phyloP scores from a whole-genome alignment of 129 eudicot species.

The Cynara cardunculus region DNA sequence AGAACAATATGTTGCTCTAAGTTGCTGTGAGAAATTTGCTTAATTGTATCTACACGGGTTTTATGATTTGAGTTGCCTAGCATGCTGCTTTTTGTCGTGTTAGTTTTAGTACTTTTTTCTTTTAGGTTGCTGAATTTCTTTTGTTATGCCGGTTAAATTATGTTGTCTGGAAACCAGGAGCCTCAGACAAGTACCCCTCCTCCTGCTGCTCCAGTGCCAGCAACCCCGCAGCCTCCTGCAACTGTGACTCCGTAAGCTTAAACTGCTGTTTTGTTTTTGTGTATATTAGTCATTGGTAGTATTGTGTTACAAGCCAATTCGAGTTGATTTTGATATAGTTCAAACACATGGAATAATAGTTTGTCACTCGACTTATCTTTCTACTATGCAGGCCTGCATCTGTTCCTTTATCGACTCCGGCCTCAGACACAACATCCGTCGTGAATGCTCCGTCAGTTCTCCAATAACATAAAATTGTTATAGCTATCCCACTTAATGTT shows the following conservation, averaged over 20 bases:
- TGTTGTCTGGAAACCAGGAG: constrained; percentile 32
- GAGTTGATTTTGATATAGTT: not conserved
- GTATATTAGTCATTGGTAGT: not conserved
- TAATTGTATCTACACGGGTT: not conserved
- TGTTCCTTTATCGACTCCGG: constrained; percentile 36
- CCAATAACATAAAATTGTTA: not conserved
- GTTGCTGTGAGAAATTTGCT: not conserved
- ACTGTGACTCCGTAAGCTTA: constrained; percentile 40
- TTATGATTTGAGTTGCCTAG: not conserved
- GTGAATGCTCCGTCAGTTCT: constrained; percentile 40
- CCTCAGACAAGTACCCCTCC: constrained; percentile 36
- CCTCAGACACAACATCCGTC: constrained; percentile 22
- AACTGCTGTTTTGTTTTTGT: not conserved
- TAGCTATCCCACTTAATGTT: not conserved
- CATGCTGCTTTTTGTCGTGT: not conserved
- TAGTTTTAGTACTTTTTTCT: not conserved
- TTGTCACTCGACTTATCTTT: not conserved
- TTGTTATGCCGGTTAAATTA: constrained; percentile 1
- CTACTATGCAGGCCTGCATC: constrained; percentile 38
- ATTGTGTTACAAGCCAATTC: not conserved
- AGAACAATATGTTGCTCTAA: not conserved
- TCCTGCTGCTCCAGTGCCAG: constrained; percentile 19
- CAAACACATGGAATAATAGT: not conserved
- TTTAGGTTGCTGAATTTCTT: not conserved
- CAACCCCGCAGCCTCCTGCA: constrained; percentile 37